These are phyloP conservation scores for Yamadazyma paraphyllophila DNA, from an alignment of 805 yeast species.

Conservation along the genomic window DNA sequence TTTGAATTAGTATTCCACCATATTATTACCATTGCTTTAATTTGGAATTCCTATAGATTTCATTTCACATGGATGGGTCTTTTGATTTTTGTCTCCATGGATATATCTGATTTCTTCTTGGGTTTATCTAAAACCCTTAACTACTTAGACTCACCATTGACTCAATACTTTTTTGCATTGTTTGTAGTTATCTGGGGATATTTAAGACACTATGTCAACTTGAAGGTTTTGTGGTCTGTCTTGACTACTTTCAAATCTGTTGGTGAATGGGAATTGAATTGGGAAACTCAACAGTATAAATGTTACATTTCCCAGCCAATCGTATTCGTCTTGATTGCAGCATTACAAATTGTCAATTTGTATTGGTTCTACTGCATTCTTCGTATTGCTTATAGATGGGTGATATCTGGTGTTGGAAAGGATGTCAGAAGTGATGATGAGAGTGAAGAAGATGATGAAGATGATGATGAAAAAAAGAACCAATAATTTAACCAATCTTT, in stretches of 20 bases:
- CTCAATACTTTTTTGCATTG: constrained; percentile 62
- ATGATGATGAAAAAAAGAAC: constrained; percentile 5
- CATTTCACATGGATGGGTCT: constrained; percentile 97
- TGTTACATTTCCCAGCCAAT: constrained; percentile 94
- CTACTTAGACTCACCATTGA: constrained; percentile 67
- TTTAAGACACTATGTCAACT: constrained; percentile 81
- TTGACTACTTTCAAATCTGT: constrained; percentile 82
- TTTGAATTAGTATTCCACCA: constrained; percentile 91
- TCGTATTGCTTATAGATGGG: constrained; percentile 68
- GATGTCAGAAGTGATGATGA: constrained; percentile 92
- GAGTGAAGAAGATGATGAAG: constrained; percentile 42
- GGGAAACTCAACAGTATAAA: constrained; percentile 90
- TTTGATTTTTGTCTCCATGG: constrained; percentile 92
- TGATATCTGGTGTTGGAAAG: constrained; percentile 36
- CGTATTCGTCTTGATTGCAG: constrained; percentile 72
- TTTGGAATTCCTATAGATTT: constrained; percentile 84
- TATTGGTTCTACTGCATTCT: constrained; percentile 86
- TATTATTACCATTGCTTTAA: constrained; percentile 82
- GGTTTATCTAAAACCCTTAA: constrained; percentile 83
- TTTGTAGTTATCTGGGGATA: constrained; percentile 82
- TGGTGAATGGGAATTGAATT: constrained; percentile 78
- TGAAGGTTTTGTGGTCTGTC: constrained; percentile 79
- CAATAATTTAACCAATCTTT: neutral
- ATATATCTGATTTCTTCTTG: constrained; percentile 85
- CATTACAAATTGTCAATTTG: constrained; percentile 79